These are phyloP conservation scores for Diaporthe citri DNA, from an alignment of 2,329 filamentous ascomycete genomes.

Conservation along the genomic window DNA sequence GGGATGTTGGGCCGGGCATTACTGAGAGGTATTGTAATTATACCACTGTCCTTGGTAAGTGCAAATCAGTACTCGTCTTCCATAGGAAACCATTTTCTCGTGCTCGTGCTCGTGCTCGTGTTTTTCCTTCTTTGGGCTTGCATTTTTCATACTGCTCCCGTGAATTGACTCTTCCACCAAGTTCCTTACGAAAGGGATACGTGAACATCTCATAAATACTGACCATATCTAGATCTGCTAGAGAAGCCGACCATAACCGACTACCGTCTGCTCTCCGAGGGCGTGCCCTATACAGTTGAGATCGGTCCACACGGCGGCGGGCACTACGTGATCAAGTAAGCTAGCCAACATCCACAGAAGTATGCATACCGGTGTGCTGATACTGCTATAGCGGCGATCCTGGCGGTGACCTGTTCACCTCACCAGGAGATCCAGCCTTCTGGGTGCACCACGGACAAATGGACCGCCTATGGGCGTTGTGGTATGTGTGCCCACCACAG, in stretches of 20 bases:
- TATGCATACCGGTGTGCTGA: background rate
- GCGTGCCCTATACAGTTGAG: slow-evolving; percentile 3
- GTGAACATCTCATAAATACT: background rate
- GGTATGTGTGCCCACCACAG: background rate
- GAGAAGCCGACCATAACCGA: slow-evolving; percentile 38
- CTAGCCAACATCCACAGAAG: background rate
- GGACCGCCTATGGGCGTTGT: slow-evolving; percentile 42
- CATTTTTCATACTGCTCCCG: too few relatives aligned
- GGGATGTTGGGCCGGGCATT: slow-evolving; percentile 30
- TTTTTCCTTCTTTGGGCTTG: rapidly evolving
- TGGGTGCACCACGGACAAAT: slow-evolving; percentile 51
- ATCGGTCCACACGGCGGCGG: slow-evolving; percentile 36
- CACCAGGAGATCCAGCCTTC: slow-evolving; percentile 49
- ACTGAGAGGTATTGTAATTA: slow-evolving; percentile 17
- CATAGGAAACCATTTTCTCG: background rate
- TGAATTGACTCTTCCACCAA: background rate
- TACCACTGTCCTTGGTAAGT: slow-evolving; percentile 20
- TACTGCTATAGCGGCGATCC: slow-evolving; percentile 25
- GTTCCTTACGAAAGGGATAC: too few relatives aligned
- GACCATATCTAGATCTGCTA: slow-evolving; percentile 16
- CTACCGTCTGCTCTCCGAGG: slow-evolving; percentile 34
- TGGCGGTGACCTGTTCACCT: slow-evolving; percentile 20
- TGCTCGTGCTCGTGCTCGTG: background rate
- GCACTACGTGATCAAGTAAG: slow-evolving; percentile 34
- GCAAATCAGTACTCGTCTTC: background rate